Percentiles rank a stretch among this genome's conserved stretches.
phyloP scores from a whole-genome alignment of 148 eudicot species.

The Vaccinium darrowii region DNA sequence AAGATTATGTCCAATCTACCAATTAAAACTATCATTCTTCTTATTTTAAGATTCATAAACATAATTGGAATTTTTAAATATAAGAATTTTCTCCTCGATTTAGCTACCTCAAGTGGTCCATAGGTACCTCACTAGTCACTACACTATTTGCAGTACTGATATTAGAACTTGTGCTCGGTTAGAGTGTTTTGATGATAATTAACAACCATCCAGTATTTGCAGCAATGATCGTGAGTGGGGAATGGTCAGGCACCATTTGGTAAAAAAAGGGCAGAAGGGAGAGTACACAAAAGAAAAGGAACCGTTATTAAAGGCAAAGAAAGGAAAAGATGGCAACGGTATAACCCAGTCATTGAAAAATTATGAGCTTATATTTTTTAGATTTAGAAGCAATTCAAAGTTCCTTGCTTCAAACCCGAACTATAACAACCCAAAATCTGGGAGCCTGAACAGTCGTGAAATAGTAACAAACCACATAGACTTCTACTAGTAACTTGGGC shows the following conservation, averaged over 20 bases:
- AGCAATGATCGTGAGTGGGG: not conserved
- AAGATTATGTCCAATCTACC: not conserved
- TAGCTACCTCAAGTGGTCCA: not conserved
- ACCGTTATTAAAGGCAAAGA: not conserved
- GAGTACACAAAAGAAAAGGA: not conserved
- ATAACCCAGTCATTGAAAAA: not conserved
- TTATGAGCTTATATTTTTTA: not conserved
- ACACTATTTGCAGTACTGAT: not conserved
- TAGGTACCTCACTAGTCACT: not conserved
- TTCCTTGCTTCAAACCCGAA: not conserved
- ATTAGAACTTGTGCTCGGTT: not conserved
- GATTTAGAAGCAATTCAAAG: not conserved
- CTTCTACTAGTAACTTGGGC: not conserved
- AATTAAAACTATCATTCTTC: not conserved
- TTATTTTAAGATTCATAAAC: not conserved
- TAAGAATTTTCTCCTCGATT: not conserved
- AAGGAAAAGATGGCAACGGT: not conserved
- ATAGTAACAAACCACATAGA: not conserved
- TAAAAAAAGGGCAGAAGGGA: not conserved
- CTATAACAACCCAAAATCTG: not conserved
- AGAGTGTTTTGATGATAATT: not conserved
- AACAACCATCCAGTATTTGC: not conserved
- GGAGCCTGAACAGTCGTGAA: not conserved
- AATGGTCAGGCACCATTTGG: not conserved
- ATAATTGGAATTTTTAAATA: not conserved